Evolutionary conservation across 352 stramenopile species (phyloP).

Genomic region (Pythium utonaiense): DNA sequence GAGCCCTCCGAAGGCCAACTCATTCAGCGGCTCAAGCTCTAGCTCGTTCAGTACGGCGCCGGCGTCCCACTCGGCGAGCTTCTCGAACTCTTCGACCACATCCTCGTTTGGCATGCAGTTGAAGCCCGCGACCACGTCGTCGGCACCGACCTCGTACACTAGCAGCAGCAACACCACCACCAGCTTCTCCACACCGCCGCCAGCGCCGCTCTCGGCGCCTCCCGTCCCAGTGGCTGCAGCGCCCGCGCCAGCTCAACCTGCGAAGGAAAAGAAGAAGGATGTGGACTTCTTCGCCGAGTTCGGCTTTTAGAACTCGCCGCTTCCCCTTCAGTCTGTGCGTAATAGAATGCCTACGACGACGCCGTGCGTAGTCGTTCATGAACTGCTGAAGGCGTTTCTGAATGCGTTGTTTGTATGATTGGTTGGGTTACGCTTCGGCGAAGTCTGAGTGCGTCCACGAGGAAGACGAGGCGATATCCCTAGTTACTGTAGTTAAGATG

Average conservation of each 20-base stretch:
- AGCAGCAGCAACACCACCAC: conserved; percentile 12
- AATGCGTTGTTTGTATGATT: neutral
- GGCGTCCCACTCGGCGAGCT: conserved; percentile 33
- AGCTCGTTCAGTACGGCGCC: conserved; percentile 2
- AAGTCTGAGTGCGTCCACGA: neutral
- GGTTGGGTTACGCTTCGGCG: neutral
- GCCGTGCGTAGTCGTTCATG: neutral
- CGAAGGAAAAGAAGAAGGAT: conserved; percentile 66
- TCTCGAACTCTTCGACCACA: conserved; percentile 36
- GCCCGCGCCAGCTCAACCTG: conserved; percentile 19
- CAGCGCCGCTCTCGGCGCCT: conserved; percentile 14
- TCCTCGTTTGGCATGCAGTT: conserved; percentile 10
- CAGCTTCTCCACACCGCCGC: conserved; percentile 21
- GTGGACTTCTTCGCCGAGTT: conserved; percentile 86
- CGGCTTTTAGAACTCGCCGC: conserved; percentile 42
- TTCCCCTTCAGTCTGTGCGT: neutral
- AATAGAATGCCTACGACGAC: neutral
- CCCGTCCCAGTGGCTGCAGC: conserved; percentile 13
- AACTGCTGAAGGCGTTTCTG: neutral
- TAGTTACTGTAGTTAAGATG: neutral
- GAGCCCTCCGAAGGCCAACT: conserved; percentile 27
- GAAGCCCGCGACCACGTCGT: conserved; percentile 17
- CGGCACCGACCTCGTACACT: conserved; percentile 27
- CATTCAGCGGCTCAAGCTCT: conserved; percentile 27
- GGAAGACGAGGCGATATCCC: neutral